A percentile compares a stretch with the other conserved stretches of the same genome.
phyloP scores from a whole-genome alignment of 1,139 yeast species.

The Blastobotrys serpentis region DNA sequence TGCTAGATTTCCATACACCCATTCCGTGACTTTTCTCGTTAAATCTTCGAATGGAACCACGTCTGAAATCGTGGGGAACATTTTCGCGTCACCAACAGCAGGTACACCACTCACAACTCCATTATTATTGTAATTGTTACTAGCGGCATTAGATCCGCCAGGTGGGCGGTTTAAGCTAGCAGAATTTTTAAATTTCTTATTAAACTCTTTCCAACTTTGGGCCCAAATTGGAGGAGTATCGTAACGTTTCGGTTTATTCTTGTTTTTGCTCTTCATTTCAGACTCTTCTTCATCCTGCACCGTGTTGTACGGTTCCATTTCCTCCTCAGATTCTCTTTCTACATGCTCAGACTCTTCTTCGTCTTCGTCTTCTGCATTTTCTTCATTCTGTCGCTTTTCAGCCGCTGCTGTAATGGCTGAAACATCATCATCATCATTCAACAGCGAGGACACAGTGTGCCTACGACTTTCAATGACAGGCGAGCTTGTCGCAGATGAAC shows the following conservation, averaged over 20 bases:
- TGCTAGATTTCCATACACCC: conserved; percentile 80
- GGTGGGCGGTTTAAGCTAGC: background rate
- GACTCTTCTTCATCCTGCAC: conserved; percentile 1
- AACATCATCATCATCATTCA: conserved; percentile 29
- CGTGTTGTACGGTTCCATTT: too few relatives aligned
- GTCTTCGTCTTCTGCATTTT: background rate
- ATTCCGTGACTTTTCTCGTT: conserved; percentile 77
- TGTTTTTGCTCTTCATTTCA: background rate
- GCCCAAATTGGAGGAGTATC: conserved; percentile 80
- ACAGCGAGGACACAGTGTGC: conserved; percentile 32
- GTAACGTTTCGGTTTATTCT: conserved; percentile 61
- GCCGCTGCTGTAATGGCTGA: background rate
- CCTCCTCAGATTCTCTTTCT: conserved; percentile 12
- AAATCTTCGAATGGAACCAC: conserved; percentile 79
- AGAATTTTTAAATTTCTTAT: conserved; percentile 5
- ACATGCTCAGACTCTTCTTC: background rate
- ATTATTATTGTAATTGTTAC: conserved; percentile 3
- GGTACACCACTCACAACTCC: conserved; percentile 20
- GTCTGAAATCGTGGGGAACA: conserved; percentile 56
- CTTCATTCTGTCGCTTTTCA: background rate
- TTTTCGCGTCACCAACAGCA: background rate
- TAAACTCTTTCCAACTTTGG: conserved; percentile 52
- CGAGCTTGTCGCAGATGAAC: conserved; percentile 19
- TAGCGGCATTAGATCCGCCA: conserved; percentile 3
- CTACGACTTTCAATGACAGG: conserved; percentile 24